Evolutionary conservation across 768 basidiomycete species (phyloP).

Genomic region (Suillus bovinus): DNA sequence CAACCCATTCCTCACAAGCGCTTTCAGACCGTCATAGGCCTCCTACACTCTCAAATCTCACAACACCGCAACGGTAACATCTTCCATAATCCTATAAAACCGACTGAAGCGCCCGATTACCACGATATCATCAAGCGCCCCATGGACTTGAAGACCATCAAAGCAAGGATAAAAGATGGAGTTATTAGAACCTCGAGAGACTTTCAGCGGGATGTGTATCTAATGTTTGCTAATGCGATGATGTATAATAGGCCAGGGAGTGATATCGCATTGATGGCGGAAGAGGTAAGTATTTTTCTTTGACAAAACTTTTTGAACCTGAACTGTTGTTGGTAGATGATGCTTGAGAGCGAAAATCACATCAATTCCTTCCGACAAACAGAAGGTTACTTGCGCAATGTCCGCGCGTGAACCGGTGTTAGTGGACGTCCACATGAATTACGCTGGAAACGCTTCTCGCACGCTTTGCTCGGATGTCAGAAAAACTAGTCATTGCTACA

Average conservation of each 20-base stretch:
- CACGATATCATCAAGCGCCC: constrained; percentile 91
- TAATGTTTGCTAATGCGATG: constrained; percentile 97
- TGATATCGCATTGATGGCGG: constrained; percentile 87
- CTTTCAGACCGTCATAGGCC: constrained; percentile 79
- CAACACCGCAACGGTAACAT: constrained; percentile 87
- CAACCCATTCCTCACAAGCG: constrained; percentile 51
- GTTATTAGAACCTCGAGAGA: constrained; percentile 78
- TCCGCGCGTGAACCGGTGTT: constrained; percentile 25
- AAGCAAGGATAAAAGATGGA: constrained; percentile 82
- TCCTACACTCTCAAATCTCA: constrained; percentile 81
- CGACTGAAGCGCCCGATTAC: constrained; percentile 88
- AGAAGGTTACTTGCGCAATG: constrained; percentile 61
- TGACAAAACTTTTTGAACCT: not conserved
- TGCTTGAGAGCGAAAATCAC: constrained; percentile 67
- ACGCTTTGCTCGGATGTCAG: not conserved
- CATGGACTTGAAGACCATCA: constrained; percentile 94
- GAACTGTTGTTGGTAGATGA: constrained; percentile 51
- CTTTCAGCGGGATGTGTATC: constrained; percentile 84
- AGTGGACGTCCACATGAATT: not conserved
- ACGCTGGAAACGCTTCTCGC: not conserved
- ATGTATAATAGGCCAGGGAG: constrained; percentile 92
- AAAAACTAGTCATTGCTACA: not conserved
- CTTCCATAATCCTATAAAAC: constrained; percentile 88
- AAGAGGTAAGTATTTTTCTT: constrained; percentile 64
- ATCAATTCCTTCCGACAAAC: constrained; percentile 75